phyloP scores from a whole-genome alignment of 805 yeast genomes.

The Starmerella powellii region DNA sequence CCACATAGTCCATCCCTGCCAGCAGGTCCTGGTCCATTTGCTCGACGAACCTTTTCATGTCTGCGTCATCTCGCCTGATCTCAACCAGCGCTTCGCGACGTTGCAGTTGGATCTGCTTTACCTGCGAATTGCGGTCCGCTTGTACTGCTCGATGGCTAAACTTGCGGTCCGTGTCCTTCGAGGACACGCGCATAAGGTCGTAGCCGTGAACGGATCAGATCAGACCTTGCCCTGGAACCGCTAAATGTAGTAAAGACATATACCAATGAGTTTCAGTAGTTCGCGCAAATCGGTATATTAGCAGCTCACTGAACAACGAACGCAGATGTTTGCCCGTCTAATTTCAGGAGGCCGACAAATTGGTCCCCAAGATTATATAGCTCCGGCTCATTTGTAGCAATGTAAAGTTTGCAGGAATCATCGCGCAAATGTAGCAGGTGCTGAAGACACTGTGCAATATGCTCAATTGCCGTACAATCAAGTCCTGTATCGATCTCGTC shows the following conservation, averaged over 20 bases:
- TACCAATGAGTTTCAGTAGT: too few species aligned
- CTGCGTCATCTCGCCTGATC: background rate
- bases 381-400: background rate
- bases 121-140: background rate
- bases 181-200: background rate
- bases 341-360: background rate
- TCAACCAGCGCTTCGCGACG: background rate
- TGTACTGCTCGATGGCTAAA: background rate
- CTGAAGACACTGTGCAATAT: background rate
- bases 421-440: background rate
- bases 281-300: too few species aligned
- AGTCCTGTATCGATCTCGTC: conserved; percentile 2
- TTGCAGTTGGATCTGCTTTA: background rate
- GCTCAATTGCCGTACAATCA: background rate
- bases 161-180: background rate
- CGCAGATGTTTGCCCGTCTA: background rate
- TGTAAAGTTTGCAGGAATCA: background rate
- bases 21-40: background rate
- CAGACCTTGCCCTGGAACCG: too few species aligned
- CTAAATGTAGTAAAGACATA: too few species aligned
- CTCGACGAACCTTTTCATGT: background rate
- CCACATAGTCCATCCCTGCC: background rate
- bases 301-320: too few species aligned
- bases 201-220: background rate
- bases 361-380: background rate